Evolutionary conservation across 345 rosid genomes (phyloP), one percentile per base, ranked within the genome.

Genomic region (Eucalyptus erythrocorys): DNA sequence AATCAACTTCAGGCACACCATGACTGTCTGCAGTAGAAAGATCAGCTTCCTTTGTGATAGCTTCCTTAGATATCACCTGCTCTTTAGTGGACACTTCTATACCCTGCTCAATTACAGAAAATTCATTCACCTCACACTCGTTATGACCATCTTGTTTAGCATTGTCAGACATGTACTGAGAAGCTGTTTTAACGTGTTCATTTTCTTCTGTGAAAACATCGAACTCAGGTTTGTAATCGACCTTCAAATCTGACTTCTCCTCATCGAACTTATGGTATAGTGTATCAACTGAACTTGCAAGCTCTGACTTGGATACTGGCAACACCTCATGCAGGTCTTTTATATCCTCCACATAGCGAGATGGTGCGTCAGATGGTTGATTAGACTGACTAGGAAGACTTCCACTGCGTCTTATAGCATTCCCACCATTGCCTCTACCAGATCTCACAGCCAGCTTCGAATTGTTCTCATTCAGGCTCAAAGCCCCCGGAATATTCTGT

Each of bases 251-350:
- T 90, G 90, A 86, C 91, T 91, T 94, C 66, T 94, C 95, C 87
- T 94, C 96, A 86, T 94, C 93, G 42, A 92, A 64, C 91, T 95
- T 95, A 91, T 88, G 91, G 91, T 91, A 88, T 87, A 92, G 90
- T 68, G 82, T 66, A 88, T 91, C 85, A 26, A 91, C 91, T 47
- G 94, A 91, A 87, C 89, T 87, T 43, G 91, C 91, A 53, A 93
- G 89, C 79, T 93, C 97, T 24, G 93, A 95, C 87, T 87, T 92
- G 68, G 95, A 89, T 86, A 88, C 37, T 13, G 97, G 96, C 87
- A 95, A 87, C 90, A 95, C 93, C 92, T 96, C 96, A 88, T 93
- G 98, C 91, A 96, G 97, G 92, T 96, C 98, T 93, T 95, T 95
- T 87, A 96, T 88, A 64, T 94, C 94, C 87, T 93, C 97, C n/a